Evolutionary conservation across 768 basidiomycete species (phyloP).

Genomic region (Tulasnella sp.): DNA sequence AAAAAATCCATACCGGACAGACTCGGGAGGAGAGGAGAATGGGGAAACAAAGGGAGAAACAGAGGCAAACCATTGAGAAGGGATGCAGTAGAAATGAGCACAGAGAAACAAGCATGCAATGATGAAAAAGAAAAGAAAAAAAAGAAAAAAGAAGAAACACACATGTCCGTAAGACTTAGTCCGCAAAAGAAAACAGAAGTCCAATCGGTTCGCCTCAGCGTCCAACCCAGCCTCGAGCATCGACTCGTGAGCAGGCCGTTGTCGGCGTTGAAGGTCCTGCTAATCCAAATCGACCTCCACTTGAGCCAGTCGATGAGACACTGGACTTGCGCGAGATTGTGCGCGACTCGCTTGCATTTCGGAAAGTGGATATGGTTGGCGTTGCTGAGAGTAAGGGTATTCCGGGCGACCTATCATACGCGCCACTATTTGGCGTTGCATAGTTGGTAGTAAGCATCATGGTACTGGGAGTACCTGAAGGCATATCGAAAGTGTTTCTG

Average conservation of each 20-base stretch:
- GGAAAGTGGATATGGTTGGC: conserved; percentile 73
- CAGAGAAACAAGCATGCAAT: conserved; percentile 11
- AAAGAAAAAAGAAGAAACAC: neutral
- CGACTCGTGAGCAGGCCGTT: conserved; percentile 80
- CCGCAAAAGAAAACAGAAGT: neutral
- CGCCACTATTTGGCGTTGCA: conserved; percentile 47
- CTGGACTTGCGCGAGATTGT: conserved; percentile 51
- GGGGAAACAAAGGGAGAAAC: neutral
- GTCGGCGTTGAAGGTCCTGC: conserved; percentile 68
- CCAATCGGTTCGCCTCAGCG: neutral
- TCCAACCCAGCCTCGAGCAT: conserved; percentile 60
- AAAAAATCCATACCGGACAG: conserved; percentile 20
- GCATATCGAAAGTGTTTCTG: conserved; percentile 40
- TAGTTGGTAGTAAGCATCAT: conserved; percentile 62
- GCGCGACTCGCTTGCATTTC: conserved; percentile 66
- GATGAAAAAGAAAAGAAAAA: neutral
- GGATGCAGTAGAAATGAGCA: neutral
- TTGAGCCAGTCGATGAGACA: conserved; percentile 48
- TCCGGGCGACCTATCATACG: conserved; percentile 49
- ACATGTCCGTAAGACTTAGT: conserved; percentile 17
- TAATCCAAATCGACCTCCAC: conserved; percentile 42
- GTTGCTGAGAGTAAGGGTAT: conserved; percentile 56
- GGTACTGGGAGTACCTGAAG: conserved; percentile 68
- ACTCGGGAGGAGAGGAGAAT: neutral
- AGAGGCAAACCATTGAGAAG: conserved; percentile 4